These are phyloP conservation scores for Cyberlindnera japonica DNA, from an alignment of 805 yeast species.

Conservation along the genomic window DNA sequence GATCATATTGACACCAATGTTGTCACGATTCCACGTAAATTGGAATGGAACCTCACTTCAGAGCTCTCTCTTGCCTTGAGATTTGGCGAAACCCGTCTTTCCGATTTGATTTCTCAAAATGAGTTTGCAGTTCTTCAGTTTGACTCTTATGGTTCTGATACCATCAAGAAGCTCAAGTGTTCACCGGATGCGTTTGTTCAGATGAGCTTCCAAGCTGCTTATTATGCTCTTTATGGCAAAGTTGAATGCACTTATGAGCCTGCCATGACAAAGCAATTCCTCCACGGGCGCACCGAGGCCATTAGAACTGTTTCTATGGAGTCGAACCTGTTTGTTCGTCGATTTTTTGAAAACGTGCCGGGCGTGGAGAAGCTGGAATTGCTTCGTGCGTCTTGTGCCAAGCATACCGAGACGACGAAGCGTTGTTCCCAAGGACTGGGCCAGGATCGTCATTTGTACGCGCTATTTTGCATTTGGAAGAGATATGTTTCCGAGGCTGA, in stretches of 20 bases:
- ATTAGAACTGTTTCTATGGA: conserved; percentile 79
- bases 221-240: conserved; percentile 86
- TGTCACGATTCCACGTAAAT: conserved; percentile 74
- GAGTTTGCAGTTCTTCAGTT: conserved; percentile 82
- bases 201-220: conserved; percentile 91
- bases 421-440: conserved; percentile 75
- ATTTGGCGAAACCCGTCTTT: conserved; percentile 85
- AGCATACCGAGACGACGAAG: conserved; percentile 65
- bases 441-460: conserved; percentile 90
- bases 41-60: conserved; percentile 82
- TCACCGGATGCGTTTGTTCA: conserved; percentile 95
- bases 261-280: conserved; percentile 86
- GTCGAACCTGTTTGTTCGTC: conserved; percentile 77
- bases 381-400: conserved; percentile 64
- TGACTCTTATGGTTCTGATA: conserved; percentile 61
- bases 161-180: conserved; percentile 78
- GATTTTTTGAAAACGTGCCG: conserved; percentile 69
- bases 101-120: conserved; percentile 85
- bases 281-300: conserved; percentile 93
- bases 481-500: conserved; percentile 39
- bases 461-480: conserved; percentile 85
- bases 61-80: conserved; percentile 76
- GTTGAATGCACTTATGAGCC: conserved; percentile 95
- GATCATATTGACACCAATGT: conserved; percentile 43
- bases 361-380: conserved; percentile 52